These are phyloP conservation scores for Solanum boliviense DNA, from an alignment of 257 asterid genomes.

Conservation along the genomic window DNA sequence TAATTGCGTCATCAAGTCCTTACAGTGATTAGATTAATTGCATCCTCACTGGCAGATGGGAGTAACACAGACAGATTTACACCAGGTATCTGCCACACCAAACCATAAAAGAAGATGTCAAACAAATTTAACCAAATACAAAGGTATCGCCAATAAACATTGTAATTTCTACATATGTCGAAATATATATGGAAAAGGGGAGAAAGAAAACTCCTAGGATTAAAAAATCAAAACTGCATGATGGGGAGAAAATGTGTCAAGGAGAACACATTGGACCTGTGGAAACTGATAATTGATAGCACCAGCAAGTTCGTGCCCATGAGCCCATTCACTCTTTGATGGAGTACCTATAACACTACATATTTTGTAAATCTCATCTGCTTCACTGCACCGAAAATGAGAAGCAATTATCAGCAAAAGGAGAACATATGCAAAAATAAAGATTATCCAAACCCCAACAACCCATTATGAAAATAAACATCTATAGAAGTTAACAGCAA, in stretches of 20 bases:
- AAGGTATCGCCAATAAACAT: background rate
- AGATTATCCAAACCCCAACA: background rate
- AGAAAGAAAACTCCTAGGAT: background rate
- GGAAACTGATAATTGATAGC: conserved; percentile 58
- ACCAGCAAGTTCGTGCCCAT: conserved; percentile 57
- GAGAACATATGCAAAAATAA: background rate
- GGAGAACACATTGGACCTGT: conserved; percentile 33
- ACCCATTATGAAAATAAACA: background rate
- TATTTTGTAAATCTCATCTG: conserved; percentile 84
- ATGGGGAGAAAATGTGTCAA: background rate
- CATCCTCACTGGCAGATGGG: conserved; percentile 75
- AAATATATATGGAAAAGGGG: background rate
- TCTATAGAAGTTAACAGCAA: background rate
- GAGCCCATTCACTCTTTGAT: conserved; percentile 48
- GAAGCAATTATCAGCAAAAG: conserved; percentile 3
- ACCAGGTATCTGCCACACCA: conserved; percentile 20
- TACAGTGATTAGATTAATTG: conserved; percentile 57
- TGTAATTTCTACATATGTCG: background rate
- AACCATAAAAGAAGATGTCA: background rate
- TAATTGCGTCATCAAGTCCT: conserved; percentile 27
- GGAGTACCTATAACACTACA: conserved; percentile 86
- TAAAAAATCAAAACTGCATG: background rate
- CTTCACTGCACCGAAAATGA: conserved; percentile 47
- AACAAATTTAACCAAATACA: background rate
- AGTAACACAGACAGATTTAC: conserved; percentile 44